Evolutionary conservation across 805 yeast genomes (phyloP), one percentile per base, ranked within the genome.

Genomic region (Yamadazyma akitaensis): DNA sequence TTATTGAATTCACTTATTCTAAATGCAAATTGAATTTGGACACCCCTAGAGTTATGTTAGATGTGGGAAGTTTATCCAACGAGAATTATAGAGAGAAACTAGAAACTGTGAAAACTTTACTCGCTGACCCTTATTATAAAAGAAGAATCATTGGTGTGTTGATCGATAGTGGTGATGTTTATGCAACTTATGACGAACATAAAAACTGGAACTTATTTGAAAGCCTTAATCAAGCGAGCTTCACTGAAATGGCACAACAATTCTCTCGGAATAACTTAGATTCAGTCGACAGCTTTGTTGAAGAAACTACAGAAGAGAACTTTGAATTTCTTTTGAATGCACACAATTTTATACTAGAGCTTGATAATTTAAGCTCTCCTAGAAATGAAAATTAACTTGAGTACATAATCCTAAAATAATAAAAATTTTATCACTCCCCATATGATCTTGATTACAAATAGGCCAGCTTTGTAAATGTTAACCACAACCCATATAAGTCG

Each of bases 401-500:
- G 4, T 19, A 24, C 14, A 25, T 41, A 17, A 14, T 13, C 11
- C 3, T 14, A 49, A 39, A 37, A 50, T 9, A 48, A 28, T 5
- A 50, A 33, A 31, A 54, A 37, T 32, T 30, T 52, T 12, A 63
- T 37, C 5, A 62, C 21, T 34, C 49, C 55, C 62, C 62, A 62
- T 1, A 62, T 5, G 12, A 65, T 12, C 50, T 43, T 52, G 7
- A 65, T 25, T 2, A 62, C 36, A 7, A 46, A 42, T 48, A 61
- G 62, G 14, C 69, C 26, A 9, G 67, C 40, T 49, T 78, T 66
- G 59, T 74, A 76, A 13, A 75, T 43, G 39, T 74, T 79, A 35
- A 77, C 84, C 7, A 77, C 59, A 3, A 79, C 63, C 88, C 88
- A 82, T n/a, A 79, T 64, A 2, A 73, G 46, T 68, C 84, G 75